Conservation (phyloP, 2,329 filamentous ascomycete species). For the Aureobasidium sp. region DNA sequence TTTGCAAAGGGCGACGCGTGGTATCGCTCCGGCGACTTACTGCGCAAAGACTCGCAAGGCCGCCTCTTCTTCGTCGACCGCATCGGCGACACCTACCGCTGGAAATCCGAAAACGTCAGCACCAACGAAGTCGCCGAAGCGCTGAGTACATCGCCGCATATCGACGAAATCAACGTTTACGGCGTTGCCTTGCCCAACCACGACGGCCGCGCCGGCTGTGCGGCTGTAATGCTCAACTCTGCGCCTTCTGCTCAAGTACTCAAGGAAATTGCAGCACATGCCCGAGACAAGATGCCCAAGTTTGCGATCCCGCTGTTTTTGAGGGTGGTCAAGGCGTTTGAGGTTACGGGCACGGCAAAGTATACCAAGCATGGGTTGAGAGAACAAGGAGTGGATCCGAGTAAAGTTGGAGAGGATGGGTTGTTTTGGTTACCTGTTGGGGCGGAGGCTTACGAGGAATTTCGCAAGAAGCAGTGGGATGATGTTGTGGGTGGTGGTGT, state of each 20-base stretch:
- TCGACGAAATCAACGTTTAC: constrained; percentile 80
- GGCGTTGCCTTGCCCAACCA: constrained; percentile 73
- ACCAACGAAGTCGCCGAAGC: constrained; percentile 66
- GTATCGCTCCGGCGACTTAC: constrained; percentile 78
- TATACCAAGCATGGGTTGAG: constrained; percentile 72
- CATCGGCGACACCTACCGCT: constrained; percentile 70
- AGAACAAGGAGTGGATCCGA: constrained; percentile 66
- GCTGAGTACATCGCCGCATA: constrained; percentile 57
- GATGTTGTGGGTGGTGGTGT: constrained; percentile 59
- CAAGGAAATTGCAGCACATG: constrained; percentile 55
- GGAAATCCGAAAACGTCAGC: constrained; percentile 55
- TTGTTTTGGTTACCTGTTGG: constrained; percentile 62
- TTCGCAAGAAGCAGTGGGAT: constrained; percentile 62
- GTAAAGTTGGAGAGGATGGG: constrained; percentile 41
- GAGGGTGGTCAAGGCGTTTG: constrained; percentile 54
- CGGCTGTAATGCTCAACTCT: constrained; percentile 52
- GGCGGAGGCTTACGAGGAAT: constrained; percentile 56
- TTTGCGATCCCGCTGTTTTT: constrained; percentile 77
- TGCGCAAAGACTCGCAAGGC: constrained; percentile 64
- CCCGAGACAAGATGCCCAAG: constrained; percentile 53
- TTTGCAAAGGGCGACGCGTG: constrained; percentile 70
- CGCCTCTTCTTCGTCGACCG: constrained; percentile 74
- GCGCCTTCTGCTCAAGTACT: constrained; percentile 35
- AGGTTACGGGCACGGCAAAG: constrained; percentile 79
- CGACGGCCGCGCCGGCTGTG: constrained; percentile 78